Evolutionary conservation across 768 basidiomycete species (phyloP).

Genomic region (Vararia minispora): DNA sequence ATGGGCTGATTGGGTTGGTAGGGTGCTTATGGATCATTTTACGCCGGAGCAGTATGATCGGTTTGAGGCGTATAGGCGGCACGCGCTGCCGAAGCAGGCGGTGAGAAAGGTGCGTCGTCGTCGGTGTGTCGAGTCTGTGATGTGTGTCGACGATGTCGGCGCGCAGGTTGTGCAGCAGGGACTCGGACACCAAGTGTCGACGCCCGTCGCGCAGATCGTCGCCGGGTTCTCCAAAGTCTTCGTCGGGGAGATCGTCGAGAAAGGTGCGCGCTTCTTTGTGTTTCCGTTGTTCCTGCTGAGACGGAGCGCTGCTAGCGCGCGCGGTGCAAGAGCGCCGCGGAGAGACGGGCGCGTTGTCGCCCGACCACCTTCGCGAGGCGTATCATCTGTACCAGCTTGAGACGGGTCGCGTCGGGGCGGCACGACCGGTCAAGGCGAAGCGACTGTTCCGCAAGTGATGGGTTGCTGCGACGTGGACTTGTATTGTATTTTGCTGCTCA

Average conservation of each 20-base stretch:
- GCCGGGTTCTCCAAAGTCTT: slow-evolving; percentile 89
- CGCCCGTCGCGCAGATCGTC: slow-evolving; percentile 80
- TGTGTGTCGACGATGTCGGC: too few species aligned
- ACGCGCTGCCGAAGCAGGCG: slow-evolving; percentile 73
- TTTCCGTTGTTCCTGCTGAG: background rate
- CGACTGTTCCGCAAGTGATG: slow-evolving; percentile 57
- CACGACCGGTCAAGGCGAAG: slow-evolving; percentile 57
- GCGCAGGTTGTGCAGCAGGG: slow-evolving; percentile 73
- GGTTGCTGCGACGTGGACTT: background rate
- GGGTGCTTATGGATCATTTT: slow-evolving; percentile 85
- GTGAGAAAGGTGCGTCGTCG: slow-evolving; percentile 68
- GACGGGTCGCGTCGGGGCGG: slow-evolving; percentile 72
- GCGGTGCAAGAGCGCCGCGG: slow-evolving; percentile 60
- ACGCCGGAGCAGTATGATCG: slow-evolving; percentile 76
- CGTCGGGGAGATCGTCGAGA: slow-evolving; percentile 86
- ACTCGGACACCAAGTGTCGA: slow-evolving; percentile 71
- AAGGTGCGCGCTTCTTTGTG: slow-evolving; percentile 36
- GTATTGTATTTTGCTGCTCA: background rate
- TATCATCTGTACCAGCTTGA: slow-evolving; percentile 76
- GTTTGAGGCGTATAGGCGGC: slow-evolving; percentile 80
- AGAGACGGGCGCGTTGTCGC: slow-evolving; percentile 71
- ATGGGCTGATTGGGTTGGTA: slow-evolving; percentile 18
- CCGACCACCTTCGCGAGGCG: slow-evolving; percentile 85
- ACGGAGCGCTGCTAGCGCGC: slow-evolving; percentile 47
- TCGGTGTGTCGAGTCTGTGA: too few species aligned